Base-by-base conservation (phyloP, 169 alveolate species). In the Eimeria zaria region DNA sequence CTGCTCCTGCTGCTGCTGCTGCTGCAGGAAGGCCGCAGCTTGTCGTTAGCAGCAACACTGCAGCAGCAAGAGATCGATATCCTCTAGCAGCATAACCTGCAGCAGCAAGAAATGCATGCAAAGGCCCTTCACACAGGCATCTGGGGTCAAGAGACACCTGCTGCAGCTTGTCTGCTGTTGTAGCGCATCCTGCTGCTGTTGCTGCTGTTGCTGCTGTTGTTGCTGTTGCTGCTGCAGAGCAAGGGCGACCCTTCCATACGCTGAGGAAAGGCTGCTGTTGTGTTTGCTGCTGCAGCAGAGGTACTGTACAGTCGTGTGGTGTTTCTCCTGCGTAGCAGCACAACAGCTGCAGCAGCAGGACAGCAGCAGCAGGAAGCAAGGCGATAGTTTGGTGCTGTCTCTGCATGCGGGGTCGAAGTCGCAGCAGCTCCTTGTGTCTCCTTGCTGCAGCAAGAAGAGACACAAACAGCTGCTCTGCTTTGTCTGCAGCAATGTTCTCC, bases 311-410 rank as follows among this genome's bases (percentile, higher is more conserved):
- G 41, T n/a, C 80, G 46, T 18, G 48, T 44, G 22, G 46, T 18
- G 87, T 36, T 2, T 36, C 62, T 22, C 58, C 87, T 22, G 87
- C 87, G 87, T 46, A 76, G 58, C 87, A 76, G 87, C 87, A 60
- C 41, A 76, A 60, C 87, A 76, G 33, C 53, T 76, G 62, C 87
- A 76, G 60, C 87, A 76, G 60, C 87, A 76, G 27, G 30, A 41
- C 87, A 41, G 87, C 53, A 76, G 87, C 87, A 76, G 87, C 87
- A 76, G 87, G 87, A 22, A 76, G 55, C 62, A 33, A 36, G 62
- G 87, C 9, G 53, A 2, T 44, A n/a, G n/a, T 20, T 1, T 69
- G 39, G 1, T 33, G 87, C 58, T 22, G 87, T 14, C 87, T 46
- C 62, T 39, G 55, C 80, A 69, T n/a, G 80, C 48, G 41, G 80